These are phyloP conservation scores for Thielaviopsis populi DNA, from an alignment of 2,329 filamentous ascomycete species.

Conservation along the genomic window DNA sequence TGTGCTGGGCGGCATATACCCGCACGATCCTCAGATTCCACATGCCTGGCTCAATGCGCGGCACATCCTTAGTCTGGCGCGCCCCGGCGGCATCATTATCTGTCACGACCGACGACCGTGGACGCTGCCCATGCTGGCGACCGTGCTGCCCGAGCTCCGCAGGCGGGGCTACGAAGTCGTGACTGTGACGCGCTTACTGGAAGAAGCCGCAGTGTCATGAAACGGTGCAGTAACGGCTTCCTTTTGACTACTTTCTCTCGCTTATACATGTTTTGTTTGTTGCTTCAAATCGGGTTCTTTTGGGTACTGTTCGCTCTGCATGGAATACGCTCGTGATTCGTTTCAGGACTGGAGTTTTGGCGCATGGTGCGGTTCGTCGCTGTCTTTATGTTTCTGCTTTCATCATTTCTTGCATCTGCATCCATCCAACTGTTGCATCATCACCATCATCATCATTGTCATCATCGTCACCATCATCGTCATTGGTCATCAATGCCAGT, in stretches of 20 bases:
- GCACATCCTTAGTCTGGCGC: constrained; percentile 67
- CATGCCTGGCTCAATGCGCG: constrained; percentile 54
- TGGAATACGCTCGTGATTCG: background rate
- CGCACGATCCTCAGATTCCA: constrained; percentile 76
- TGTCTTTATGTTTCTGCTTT: background rate
- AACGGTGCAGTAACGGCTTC: background rate
- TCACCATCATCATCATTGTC: too few species aligned
- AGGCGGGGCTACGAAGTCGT: constrained; percentile 55
- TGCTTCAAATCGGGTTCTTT: background rate
- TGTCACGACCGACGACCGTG: constrained; percentile 75
- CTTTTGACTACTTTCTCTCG: background rate
- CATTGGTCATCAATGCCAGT: background rate
- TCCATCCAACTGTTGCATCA: background rate
- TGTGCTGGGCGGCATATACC: constrained; percentile 74
- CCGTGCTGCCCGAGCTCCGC: constrained; percentile 56
- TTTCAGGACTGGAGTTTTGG: constrained; percentile 1
- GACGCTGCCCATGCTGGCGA: constrained; percentile 64
- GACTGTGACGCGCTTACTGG: constrained; percentile 53
- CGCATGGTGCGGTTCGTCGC: background rate
- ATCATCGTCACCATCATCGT: too few species aligned
- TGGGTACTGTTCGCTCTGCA: background rate
- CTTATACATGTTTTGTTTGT: background rate
- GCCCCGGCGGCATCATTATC: constrained; percentile 64
- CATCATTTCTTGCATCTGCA: constrained; percentile 7
- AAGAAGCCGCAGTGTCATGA: constrained; percentile 17